Percentiles rank a stretch among this genome's conserved stretches.
phyloP scores from a whole-genome alignment of 495 filamentous ascomycete genomes.

The Podospora pseudocomata region DNA sequence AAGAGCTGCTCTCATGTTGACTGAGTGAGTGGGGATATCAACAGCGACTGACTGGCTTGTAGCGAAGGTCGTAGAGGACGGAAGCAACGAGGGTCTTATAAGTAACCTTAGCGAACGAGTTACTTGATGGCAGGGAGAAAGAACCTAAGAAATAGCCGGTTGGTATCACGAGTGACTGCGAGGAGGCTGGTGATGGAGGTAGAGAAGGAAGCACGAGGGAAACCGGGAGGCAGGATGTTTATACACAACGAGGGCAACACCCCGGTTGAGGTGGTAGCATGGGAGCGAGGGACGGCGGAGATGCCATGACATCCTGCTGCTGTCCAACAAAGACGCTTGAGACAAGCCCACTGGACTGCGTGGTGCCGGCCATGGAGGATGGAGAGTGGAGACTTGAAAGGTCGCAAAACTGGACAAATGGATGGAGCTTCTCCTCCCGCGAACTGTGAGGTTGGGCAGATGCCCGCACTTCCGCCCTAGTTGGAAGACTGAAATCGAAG shows the following conservation, averaged over 20 bases:
- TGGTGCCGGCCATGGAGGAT: slow-evolving; percentile 3
- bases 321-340: slow-evolving; percentile 17
- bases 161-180: neutral
- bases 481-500: slow-evolving; percentile 5
- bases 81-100: slow-evolving; percentile 20
- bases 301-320: slow-evolving; percentile 18
- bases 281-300: slow-evolving; percentile 2
- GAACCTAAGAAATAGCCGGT: slow-evolving; percentile 19
- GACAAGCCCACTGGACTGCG: slow-evolving; percentile 12
- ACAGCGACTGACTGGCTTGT: slow-evolving; percentile 19
- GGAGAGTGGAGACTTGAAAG: slow-evolving; percentile 14
- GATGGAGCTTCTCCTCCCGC: slow-evolving; percentile 15
- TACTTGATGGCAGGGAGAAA: slow-evolving; percentile 34
- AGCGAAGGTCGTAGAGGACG: slow-evolving; percentile 26
- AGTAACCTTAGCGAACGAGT: slow-evolving; percentile 50
- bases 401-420: slow-evolving; percentile 12
- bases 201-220: slow-evolving; percentile 12
- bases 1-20: slow-evolving; percentile 42
- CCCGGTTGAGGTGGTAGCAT: neutral
- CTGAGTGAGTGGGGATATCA: slow-evolving; percentile 8
- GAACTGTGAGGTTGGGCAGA: neutral
- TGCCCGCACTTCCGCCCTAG: slow-evolving; percentile 1
- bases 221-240: slow-evolving; percentile 32
- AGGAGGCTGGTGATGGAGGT: slow-evolving; percentile 17
- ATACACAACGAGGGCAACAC: slow-evolving; percentile 24